These are phyloP conservation scores for Saururus chinensis DNA, from an alignment of 164 flowering plant species.

Conservation along the genomic window DNA sequence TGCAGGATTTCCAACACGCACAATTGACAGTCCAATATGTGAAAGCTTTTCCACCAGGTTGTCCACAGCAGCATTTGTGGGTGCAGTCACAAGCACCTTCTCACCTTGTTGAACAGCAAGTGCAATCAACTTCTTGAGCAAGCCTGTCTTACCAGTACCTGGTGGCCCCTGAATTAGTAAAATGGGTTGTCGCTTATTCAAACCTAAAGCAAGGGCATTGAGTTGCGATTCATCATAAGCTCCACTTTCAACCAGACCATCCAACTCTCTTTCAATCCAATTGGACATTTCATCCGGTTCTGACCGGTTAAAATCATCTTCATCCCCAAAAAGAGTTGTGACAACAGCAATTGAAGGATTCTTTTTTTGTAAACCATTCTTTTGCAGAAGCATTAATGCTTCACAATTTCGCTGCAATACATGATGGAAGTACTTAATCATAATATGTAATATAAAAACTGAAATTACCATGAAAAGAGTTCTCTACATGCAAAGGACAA, in stretches of 20 bases:
- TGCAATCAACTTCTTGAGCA: constrained; percentile 60
- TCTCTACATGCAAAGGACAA: not conserved
- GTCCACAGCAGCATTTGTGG: constrained; percentile 93
- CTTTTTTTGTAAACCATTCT: constrained; percentile 75
- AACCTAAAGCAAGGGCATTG: constrained; percentile 62
- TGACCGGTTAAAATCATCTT: constrained; percentile 54
- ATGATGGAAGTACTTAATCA: not conserved
- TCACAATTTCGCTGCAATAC: constrained; percentile 78
- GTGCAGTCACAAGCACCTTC: constrained; percentile 87
- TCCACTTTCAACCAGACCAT: constrained; percentile 20
- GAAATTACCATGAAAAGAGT: not conserved
- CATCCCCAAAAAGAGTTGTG: constrained; percentile 74
- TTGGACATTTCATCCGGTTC: constrained; percentile 46
- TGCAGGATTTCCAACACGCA: constrained; percentile 90
- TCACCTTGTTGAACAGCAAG: constrained; percentile 75
- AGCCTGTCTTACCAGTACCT: constrained; percentile 84
- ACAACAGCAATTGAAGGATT: constrained; percentile 67
- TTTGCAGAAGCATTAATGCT: constrained; percentile 89
- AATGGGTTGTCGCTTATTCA: constrained; percentile 72
- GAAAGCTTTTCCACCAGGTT: constrained; percentile 91
- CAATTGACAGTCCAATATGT: constrained; percentile 46
- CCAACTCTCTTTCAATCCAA: constrained; percentile 41
- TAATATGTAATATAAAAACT: not conserved
- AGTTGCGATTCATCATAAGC: constrained; percentile 54
- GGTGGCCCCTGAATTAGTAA: constrained; percentile 82